A percentile compares a stretch with the other conserved stretches of the same genome.
phyloP scores from a whole-genome alignment of 2,329 filamentous ascomycete species.

The Emericellopsis cladophorae region DNA sequence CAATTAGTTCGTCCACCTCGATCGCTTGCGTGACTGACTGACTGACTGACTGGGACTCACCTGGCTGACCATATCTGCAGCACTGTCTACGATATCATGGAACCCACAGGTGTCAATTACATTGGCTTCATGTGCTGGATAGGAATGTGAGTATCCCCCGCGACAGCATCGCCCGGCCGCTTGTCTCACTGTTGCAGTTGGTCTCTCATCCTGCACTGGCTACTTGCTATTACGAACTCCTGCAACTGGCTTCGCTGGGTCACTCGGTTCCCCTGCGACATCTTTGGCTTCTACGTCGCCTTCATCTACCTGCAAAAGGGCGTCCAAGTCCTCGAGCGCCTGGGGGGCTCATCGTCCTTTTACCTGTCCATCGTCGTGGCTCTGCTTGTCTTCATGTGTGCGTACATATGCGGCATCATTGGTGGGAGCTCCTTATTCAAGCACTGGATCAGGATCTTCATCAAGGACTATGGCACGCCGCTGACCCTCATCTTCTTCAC shows the following conservation, averaged over 20 bases:
- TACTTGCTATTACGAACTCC: slow-evolving; percentile 71
- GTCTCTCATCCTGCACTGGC: slow-evolving; percentile 75
- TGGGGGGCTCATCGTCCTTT: slow-evolving; percentile 54
- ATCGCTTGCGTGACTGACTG: background rate
- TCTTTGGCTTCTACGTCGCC: slow-evolving; percentile 88
- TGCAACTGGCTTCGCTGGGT: slow-evolving; percentile 86
- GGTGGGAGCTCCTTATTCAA: slow-evolving; percentile 62
- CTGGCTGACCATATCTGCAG: slow-evolving; percentile 15
- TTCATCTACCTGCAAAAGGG: slow-evolving; percentile 89
- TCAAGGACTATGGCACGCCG: slow-evolving; percentile 83
- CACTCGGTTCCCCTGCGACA: slow-evolving; percentile 84
- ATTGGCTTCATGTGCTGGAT: slow-evolving; percentile 90
- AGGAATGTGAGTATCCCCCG: slow-evolving; percentile 45
- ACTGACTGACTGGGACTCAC: background rate
- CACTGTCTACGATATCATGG: slow-evolving; percentile 83
- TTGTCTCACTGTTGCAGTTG: slow-evolving; percentile 36
- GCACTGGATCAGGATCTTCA: slow-evolving; percentile 64
- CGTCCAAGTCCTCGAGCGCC: slow-evolving; percentile 68
- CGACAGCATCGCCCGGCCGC: background rate
- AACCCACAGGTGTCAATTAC: slow-evolving; percentile 65
- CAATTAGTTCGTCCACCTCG: slow-evolving; percentile 50
- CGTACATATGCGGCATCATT: slow-evolving; percentile 61
- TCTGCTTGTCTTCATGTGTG: slow-evolving; percentile 64
- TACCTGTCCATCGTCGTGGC: slow-evolving; percentile 71
- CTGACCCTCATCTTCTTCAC: slow-evolving; percentile 79